Evolutionary conservation across 1,284 basidiomycete genomes (phyloP), one percentile per base, ranked within the genome.

Genomic region (Calocybe gambosa): DNA sequence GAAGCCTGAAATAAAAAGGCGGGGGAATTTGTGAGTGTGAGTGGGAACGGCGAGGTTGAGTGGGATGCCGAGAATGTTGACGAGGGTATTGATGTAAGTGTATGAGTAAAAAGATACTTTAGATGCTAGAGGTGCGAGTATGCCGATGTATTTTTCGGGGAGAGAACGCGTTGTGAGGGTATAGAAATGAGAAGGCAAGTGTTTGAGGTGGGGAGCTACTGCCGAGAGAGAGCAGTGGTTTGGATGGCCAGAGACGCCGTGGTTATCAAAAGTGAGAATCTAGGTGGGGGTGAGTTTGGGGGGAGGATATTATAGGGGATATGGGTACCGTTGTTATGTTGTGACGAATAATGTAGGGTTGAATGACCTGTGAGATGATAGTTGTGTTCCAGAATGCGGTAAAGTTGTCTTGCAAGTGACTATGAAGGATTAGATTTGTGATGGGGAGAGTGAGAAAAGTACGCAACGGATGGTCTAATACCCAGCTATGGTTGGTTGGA

Each of bases 251-350:
- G 93, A 93, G 3, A 99, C 73, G 1, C 96, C 95, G 2, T 62
- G 54, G 0, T 65, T 53, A 66, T 99, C 95, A 58, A 99, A 99
- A 0, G 95, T 97, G 47, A 99, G 69, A 45, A 99, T 82, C 89
- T 95, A 58, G 5, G 39, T 16, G 20, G 12, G 28, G 16, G 16
- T 25, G 16, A 26, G 15, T 18, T 28, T n/a, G n/a, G n/a, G n/a
- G 20, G 23, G 43, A 36, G 39, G 42, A 37, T 12, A 43, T 26
- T 23, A 46, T 31, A 9, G 19, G n/a, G n/a, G n/a, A n/a, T n/a
- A n/a, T 47, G 66, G 81, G 47, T 51, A 90, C 89, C 0, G 77
- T 77, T 36, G 77, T 75, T 36, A 90, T 89, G 15, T 73, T 63
- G 55, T 86, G 67, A 15, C 74, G 58, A 3, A 73, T 53, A 9